Evolutionary conservation across 2,329 filamentous ascomycete species (phyloP).

Genomic region (Scedosporium aurantiacum): DNA sequence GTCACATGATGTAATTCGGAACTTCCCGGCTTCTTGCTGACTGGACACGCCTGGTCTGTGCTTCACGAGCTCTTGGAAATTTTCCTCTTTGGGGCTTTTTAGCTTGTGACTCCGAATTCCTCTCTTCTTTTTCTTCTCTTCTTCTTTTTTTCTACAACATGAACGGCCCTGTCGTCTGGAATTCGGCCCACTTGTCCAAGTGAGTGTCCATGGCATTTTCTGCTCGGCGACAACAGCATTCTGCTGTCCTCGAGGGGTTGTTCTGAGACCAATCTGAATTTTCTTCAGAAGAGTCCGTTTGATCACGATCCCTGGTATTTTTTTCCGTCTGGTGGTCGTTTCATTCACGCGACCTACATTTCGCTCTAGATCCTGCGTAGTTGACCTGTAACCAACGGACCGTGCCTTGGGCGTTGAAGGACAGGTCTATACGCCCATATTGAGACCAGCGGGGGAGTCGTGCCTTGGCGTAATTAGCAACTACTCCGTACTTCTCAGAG

Average conservation of each 20-base stretch:
- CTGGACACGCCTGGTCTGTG: too few species aligned
- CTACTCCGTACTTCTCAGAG: too few species aligned
- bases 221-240: slow-evolving; percentile 17
- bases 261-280: slow-evolving; percentile 32
- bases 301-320: slow-evolving; percentile 40
- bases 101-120: not conserved
- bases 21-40: not conserved
- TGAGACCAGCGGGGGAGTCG: too few species aligned
- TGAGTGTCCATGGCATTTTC: slow-evolving; percentile 1
- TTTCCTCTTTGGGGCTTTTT: not conserved
- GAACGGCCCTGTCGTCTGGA: slow-evolving; percentile 2
- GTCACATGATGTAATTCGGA: slow-evolving; percentile 13
- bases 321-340: slow-evolving; percentile 40
- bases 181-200: not conserved
- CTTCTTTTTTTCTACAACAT: slow-evolving; percentile 23
- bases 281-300: slow-evolving; percentile 35
- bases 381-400: too few species aligned
- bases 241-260: slow-evolving; percentile 21
- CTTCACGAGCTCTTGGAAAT: too few species aligned
- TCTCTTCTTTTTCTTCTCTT: slow-evolving; percentile 8
- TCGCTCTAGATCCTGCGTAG: not conserved
- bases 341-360: slow-evolving; percentile 48
- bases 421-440: too few species aligned
- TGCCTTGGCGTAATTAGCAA: too few species aligned
- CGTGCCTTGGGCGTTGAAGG: too few species aligned